phyloP scores from a whole-genome alignment of 306 rosid genomes.

The Lathyrus sativus region DNA sequence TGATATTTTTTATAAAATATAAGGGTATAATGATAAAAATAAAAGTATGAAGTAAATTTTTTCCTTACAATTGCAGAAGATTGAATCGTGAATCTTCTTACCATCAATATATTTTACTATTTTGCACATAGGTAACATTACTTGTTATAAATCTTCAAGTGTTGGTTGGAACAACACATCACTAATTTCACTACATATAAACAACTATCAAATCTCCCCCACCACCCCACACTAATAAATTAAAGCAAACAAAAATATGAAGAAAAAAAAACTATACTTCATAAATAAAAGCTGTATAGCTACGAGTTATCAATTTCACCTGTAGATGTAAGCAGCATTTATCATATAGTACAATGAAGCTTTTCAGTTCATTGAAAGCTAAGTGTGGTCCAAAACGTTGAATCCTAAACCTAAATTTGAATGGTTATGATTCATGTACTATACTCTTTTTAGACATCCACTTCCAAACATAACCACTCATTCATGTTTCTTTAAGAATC shows the following conservation, averaged over 20 bases:
- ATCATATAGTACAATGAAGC: slow-evolving; percentile 34
- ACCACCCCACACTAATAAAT: slow-evolving; percentile 20
- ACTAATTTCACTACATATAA: not conserved
- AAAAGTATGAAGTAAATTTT: too few species aligned
- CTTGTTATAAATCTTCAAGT: not conserved
- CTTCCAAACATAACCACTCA: slow-evolving; percentile 49
- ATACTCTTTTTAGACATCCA: slow-evolving; percentile 33
- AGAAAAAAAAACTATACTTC: slow-evolving; percentile 20
- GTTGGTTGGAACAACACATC: not conserved
- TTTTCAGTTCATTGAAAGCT: slow-evolving; percentile 42
- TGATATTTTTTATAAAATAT: too few species aligned
- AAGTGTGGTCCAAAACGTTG: slow-evolving; percentile 41
- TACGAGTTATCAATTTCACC: slow-evolving; percentile 54
- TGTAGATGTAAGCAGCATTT: slow-evolving; percentile 41
- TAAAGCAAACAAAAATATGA: slow-evolving; percentile 15
- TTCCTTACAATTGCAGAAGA: too few species aligned
- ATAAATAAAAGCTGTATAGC: slow-evolving; percentile 39
- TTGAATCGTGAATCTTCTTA: too few species aligned
- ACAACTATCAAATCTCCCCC: slow-evolving; percentile 40
- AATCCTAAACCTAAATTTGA: slow-evolving; percentile 33
- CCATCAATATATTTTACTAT: not conserved
- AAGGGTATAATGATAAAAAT: too few species aligned
- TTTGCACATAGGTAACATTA: not conserved
- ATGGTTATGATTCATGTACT: slow-evolving; percentile 55
- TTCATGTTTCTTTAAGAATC: slow-evolving; percentile 40